Evolutionary conservation across 257 asterid species (phyloP), one percentile per base, ranked within the genome.

Genomic region (Solanum arcanum): DNA sequence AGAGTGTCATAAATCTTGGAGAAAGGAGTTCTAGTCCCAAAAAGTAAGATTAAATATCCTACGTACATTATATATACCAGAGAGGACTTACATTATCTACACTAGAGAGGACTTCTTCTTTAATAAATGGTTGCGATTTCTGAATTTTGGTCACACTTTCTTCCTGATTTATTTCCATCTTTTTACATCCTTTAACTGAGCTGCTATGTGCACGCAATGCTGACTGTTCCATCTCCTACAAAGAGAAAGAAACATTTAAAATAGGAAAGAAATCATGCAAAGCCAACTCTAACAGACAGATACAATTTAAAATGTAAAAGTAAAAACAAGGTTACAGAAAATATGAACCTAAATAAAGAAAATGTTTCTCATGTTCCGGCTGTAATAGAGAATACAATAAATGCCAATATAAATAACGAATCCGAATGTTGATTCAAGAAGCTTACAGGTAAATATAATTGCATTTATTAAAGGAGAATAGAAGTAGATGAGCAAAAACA

Each of bases 141-240:
- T 75, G 91, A 76, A 89, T 87, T 90, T 90, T 89, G 52, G 87
- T 90, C 76, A 86, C 87, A 68, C 88, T 91, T 89, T 91, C 95
- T 82, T 91, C 94, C 68, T 93, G 91, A 89, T 87, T 84, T 88
- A 87, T 90, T 87, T 90, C 89, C 88, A 86, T 90, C 52, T 85
- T 89, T 76, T 87, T 90, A 76, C 88, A 86, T 78, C 91, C 92
- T 91, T 89, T 94, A 85, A 89, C 64, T 59, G 96, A 90, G 89
- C 94, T 92, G 88, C 94, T 95, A 87, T 90, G 94, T 78, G 96
- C 94, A 87, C 94, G 90, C 93, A 97, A 88, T 66, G 97, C 98
- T 80, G 99, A 97, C 47, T 94, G 95, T 78, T 92, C 94, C 90
- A 89, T 91, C 90, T 91, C 99, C 99, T 96, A 84, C 74, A 88